Evolutionary conservation across 2,329 filamentous ascomycete genomes (phyloP), one percentile per base, ranked within the genome.

Genomic region (Chrysoporthe cubensis): DNA sequence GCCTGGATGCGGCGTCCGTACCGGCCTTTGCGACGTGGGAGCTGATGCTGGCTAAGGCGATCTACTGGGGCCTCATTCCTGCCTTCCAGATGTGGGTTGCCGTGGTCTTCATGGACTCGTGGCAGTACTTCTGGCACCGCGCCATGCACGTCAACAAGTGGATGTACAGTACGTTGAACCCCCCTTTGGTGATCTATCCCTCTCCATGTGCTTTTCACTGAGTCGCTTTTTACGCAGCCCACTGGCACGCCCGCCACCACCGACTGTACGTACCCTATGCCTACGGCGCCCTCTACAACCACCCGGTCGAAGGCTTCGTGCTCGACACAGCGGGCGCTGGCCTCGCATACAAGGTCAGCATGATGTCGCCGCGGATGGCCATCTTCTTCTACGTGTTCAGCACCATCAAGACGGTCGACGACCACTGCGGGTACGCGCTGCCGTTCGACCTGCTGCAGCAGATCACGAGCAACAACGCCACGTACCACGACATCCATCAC

Each of bases 101-200:
- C 34, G 86, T 95, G 69, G 81, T 88, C 71, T 84, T 96, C 72
- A 87, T 98, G 73, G 96, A 99, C 80, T 96, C 94, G 57, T 99
- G 96, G 96, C 95, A 99, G 78, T 99, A 99, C 82, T 97, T 97
- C 81, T 86, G 95, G 74, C 96, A 99, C 80, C 93, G 96, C 50
- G 87, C 91, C 67, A 99, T 99, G 96, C 96, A 99, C 81, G 85
- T 96, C 83, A 97, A 98, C 83, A 94, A 92, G 79, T 98, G 93
- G 92, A 86, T 99, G 73, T 98, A 98, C 84, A 91, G 93, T 96
- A 84, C 80, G 91, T 87, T 67, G 50, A 43, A 26, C 37, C 65
- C 50, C 59, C 3, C 34, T 43, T 34, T 11, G 37, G 9, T 9
- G 37, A 40, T 40, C 37, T 7, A 40, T 34, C 18, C 7, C 18